Base-by-base conservation (phyloP, 1,139 yeast species). In the Starmera stellimalicola region DNA sequence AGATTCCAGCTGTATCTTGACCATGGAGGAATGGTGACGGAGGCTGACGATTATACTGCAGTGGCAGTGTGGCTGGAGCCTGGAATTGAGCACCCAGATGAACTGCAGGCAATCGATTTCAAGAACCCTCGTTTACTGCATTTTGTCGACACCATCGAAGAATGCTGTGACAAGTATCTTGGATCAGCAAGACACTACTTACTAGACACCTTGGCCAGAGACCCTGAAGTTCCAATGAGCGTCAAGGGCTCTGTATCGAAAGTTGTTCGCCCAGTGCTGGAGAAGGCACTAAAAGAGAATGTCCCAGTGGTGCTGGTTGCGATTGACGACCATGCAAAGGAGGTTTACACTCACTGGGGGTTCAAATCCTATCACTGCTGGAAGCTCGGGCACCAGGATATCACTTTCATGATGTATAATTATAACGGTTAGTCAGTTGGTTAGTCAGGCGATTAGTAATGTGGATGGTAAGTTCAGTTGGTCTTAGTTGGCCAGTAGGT, bases 291-390 rank as follows among this genome's bases (percentile, higher is more conserved):
- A 10, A 14, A 29, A 7, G 39, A 46, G 26, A 35, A 35, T 6
- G 22, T 35, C 3, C 40, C 41, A 11, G 43, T 34, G 5, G 37
- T 36, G 1, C 27, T 47, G 20, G 38, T 43, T 24, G 45, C 47
- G 19, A 40, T 40, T 11, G 36, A 29, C 16, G 41, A 35, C 3
- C 39, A 41, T 26, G 47, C 48, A 2, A 43, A 30, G 28, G 34
- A 36, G n/a, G 38, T 47, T 12, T 47, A 47, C 26, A 35, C 37
- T 22, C 42, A 48, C 27, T 43, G 39, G 29, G 47, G 47, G 9
- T 41, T 49, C 29, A 34, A 36, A 29, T 7, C 12, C 14, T 22
- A n/a, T 22, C 25, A 22, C 12, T 5, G 25, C 12, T n/a, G 12
- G 12, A 6, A n/a, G 2, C 11, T 22, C 12, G 25, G 12, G 11